phyloP scores from a whole-genome alignment of 208 protist species.

The Acanthamoeba royreba region DNA sequence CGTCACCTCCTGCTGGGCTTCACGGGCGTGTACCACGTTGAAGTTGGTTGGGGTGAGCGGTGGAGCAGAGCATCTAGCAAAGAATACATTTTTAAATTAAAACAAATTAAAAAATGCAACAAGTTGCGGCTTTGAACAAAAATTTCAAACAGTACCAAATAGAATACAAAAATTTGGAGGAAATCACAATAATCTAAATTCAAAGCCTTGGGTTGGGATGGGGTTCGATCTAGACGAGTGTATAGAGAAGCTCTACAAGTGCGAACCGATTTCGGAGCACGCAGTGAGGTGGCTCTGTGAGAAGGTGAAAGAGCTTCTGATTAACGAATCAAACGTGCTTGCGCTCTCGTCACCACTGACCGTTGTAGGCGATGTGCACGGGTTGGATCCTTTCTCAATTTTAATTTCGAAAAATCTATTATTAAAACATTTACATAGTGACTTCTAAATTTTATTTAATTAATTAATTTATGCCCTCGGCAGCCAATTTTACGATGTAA shows the following conservation, averaged over 20 bases:
- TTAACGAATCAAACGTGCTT: constrained; percentile 76
- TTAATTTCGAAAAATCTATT: not conserved
- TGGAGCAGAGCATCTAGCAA: no score
- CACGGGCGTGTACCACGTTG: no score
- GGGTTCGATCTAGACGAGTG: constrained; percentile 68
- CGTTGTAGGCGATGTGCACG: constrained; percentile 92
- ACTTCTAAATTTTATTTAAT: not conserved
- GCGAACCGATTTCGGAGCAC: constrained; percentile 64
- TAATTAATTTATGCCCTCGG: not conserved
- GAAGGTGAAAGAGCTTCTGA: constrained; percentile 68
- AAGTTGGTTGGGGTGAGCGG: no score
- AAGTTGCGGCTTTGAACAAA: no score
- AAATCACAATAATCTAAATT: no score
- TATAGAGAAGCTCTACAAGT: constrained; percentile 72
- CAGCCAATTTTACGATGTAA: constrained; percentile 94
- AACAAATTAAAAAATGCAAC: no score
- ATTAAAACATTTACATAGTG: not conserved
- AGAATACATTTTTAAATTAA: no score
- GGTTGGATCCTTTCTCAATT: constrained; percentile 41
- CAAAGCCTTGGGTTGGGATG: no score
- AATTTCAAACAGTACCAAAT: no score
- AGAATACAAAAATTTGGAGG: no score
- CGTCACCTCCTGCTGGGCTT: no score
- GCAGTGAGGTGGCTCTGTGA: constrained; percentile 57
- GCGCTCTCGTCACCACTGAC: constrained; percentile 74